These are phyloP conservation scores for Xylaria bambusicola DNA, from an alignment of 495 filamentous ascomycete species.

Conservation along the genomic window DNA sequence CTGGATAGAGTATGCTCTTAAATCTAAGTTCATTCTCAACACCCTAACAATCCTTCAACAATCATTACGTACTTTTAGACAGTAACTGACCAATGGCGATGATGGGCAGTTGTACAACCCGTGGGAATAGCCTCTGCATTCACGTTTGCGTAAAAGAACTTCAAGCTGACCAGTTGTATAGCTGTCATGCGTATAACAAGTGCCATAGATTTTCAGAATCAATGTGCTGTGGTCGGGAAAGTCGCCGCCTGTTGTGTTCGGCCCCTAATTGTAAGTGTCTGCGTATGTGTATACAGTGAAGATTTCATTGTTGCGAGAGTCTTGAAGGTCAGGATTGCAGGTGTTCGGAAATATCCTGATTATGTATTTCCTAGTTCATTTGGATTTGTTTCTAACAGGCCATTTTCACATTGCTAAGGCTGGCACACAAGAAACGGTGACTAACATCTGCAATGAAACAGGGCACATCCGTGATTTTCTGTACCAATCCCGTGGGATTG, in stretches of 20 bases:
- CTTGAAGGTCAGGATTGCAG: too few species aligned
- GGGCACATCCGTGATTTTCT: not conserved
- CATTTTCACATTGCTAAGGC: too few species aligned
- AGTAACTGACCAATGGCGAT: too few species aligned
- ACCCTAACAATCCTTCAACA: not conserved
- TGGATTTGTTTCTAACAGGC: too few species aligned
- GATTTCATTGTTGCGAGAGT: too few species aligned
- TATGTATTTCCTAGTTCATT: too few species aligned
- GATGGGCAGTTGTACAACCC: too few species aligned
- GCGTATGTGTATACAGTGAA: not conserved
- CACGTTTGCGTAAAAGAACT: not conserved
- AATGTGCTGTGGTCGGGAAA: not conserved
- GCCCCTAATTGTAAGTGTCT: constrained; percentile 2
- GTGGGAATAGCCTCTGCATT: too few species aligned
- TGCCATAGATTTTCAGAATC: not conserved
- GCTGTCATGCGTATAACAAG: not conserved
- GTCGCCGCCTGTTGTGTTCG: constrained; percentile 2
- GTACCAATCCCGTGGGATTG: too few species aligned
- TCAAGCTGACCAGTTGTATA: not conserved
- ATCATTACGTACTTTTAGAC: too few species aligned
- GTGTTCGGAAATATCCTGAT: too few species aligned
- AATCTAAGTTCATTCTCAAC: not conserved
- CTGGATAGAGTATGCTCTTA: not conserved
- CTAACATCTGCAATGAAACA: not conserved
- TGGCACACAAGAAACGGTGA: not conserved